Percentiles rank a stretch among this genome's conserved stretches.
phyloP scores from a whole-genome alignment of 1,139 yeast species.

The Geotrichum restrictum region DNA sequence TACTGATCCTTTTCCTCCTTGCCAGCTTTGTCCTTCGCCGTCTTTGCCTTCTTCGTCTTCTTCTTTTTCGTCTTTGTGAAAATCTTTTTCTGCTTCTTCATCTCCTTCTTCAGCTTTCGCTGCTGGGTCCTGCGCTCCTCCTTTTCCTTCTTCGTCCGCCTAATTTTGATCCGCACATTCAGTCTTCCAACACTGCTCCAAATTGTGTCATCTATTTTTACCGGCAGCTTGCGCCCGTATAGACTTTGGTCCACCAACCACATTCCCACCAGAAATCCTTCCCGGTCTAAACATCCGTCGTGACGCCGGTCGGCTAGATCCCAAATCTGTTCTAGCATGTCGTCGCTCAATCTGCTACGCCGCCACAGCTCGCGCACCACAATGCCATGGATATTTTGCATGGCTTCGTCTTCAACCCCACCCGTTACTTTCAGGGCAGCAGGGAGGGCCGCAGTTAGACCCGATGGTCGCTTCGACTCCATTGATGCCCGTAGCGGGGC shows the following conservation, averaged over 20 bases:
- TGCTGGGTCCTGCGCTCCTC: slow-evolving; percentile 14
- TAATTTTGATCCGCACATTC: slow-evolving; percentile 40
- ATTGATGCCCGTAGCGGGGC: neutral
- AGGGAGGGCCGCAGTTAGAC: slow-evolving; percentile 33
- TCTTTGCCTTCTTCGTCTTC: neutral
- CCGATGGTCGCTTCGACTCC: neutral
- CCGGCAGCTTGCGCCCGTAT: slow-evolving; percentile 88
- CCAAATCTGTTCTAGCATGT: slow-evolving; percentile 67
- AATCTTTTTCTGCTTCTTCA: slow-evolving; percentile 4
- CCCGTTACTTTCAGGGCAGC: slow-evolving; percentile 25
- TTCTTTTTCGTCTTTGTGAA: neutral
- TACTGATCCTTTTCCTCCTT: too few species aligned
- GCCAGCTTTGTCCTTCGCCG: neutral
- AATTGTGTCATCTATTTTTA: slow-evolving; percentile 42
- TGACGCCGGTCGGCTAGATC: slow-evolving; percentile 68
- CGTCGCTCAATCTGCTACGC: slow-evolving; percentile 66
- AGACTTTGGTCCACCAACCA: slow-evolving; percentile 94
- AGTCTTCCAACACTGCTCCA: slow-evolving; percentile 44
- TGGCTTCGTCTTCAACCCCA: slow-evolving; percentile 37
- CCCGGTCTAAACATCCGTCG: slow-evolving; percentile 75
- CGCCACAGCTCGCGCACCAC: slow-evolving; percentile 79
- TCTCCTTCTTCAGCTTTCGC: slow-evolving; percentile 3
- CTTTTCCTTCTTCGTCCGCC: slow-evolving; percentile 26
- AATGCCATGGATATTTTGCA: slow-evolving; percentile 54
- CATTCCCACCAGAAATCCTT: slow-evolving; percentile 86